Base-by-base conservation (phyloP, 208 protist genomes). In the Acanthamoeba lugdunensis region DNA sequence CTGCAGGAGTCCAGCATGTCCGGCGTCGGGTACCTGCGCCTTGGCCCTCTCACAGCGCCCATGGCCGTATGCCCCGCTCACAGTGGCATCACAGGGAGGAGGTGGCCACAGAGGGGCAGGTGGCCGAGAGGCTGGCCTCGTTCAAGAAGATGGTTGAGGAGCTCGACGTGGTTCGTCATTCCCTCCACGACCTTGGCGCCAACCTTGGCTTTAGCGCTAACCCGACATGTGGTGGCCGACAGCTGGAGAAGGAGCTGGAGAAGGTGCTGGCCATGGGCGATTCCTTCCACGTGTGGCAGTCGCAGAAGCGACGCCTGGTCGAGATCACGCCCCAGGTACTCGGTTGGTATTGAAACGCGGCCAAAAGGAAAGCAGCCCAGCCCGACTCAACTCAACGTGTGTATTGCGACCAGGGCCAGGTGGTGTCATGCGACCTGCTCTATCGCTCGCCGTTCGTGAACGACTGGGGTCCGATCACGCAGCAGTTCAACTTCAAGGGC, bases 131-230 rank as follows among this genome's bases (percentile, higher is more conserved):
- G n/a, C 30, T 79, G 28, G 33, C n/a, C 48, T 30, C 45, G n/a
- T 85, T 85, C 77, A 85, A 85, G 77, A 56, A 48, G 23, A 58
- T 58, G 77, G 77, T 58, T n/a, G 77, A 85, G n/a, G 77, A 85
- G 77, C 77, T 85, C 9, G 77, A 85, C 28, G 6, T 41, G 77
- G 77, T 85, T 25, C 0, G n/a, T 30, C 45, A 6, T 85, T 8
- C 56, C 18, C 18, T 58, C 56, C 45, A 37, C 21, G 1, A 45
- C 25, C n/a, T 56, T 56, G 16, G 23, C 4, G 28, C 71, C 5
- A 8, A 4, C 48, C 48, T 21, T 37, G 1, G 9, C 69, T 11
- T 8, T 65, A 77, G 0, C 2, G 9, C 69, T 11, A 6, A n/a
- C 61, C 7, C 61, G n/a, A 28, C 16, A 0, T 45, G 33, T 77